Evolutionary conservation across 768 basidiomycete species (phyloP), one percentile per base, ranked within the genome.

Genomic region (Scleroderma citrinum): DNA sequence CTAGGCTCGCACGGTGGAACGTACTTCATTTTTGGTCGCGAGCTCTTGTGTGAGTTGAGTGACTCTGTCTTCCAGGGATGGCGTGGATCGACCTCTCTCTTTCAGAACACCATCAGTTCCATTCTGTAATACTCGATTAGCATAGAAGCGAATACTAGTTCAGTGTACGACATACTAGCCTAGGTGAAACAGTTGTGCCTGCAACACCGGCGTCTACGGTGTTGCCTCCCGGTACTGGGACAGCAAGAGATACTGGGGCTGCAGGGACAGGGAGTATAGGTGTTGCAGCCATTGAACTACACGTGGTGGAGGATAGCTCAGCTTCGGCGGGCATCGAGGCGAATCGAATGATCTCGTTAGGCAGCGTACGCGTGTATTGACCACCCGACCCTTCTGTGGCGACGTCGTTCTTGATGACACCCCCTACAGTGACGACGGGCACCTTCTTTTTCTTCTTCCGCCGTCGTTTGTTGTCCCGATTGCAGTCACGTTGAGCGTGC

Each of bases 21-120:
- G 40, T 60, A 76, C 79, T 32, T 59, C 52, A 37, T 63, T 61
- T 59, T 75, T 71, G 21, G 62, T 54, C 37, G 66, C 67, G 2
- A 80, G 64, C 54, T 80, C 71, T 46, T 71, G 61, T 44, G 69
- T 76, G 32, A 81, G 67, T 47, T 67, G 68, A 14, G 65, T 65
- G 20, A 78, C 68, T 50, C 38, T 58, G 7, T 50, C 54, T n/a
- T 56, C 55, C 1, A 60, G 48, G 16, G 52, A 42, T 20, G 34
- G 12, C 41, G 48, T 41, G 3, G 48, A 39, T n/a, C n/a, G n/a
- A n/a, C n/a, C n/a, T n/a, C n/a, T n/a, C n/a, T n/a, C n/a, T n/a
- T n/a, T n/a, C n/a, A 16, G 46, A 14, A 1, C 26, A 29, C 26
- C 26, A 29, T 8, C 8, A 8, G 4, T 29, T 8, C 42, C 30